Evolutionary conservation across 768 basidiomycete genomes (phyloP), one percentile per base, ranked within the genome.

Genomic region (Sarcomyxa edulis): DNA sequence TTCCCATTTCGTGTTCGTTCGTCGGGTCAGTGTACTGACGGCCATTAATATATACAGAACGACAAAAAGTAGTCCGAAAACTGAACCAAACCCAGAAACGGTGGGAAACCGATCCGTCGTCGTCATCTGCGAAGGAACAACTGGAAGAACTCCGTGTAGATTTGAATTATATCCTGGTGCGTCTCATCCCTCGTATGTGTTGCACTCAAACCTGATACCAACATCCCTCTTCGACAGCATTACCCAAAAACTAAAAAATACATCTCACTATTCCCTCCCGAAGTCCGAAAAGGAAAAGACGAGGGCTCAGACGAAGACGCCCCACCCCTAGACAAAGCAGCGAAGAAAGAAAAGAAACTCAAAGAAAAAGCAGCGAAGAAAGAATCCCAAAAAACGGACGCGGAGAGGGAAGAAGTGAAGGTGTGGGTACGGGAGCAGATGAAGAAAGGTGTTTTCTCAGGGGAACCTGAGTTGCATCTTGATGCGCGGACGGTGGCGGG

Each of bases 181-280:
- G 61, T 47, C 8, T 37, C 35, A 2, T 23, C 7, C 23, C 23
- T 10, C 36, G 10, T 10, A 30, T 30, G 6, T 8, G 20, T 19
- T 32, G 12, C 9, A 4, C 9, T 36, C 27, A 16, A 6, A 15
- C 18, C 14, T 19, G 32, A n/a, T n/a, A 14, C 21, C 21, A 22
- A 23, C 40, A 42, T 28, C 21, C 18, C 23, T n/a, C 7, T n/a
- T 10, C 37, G 18, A 11, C 44, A 91, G 88, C 77, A 90, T 56
- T 92, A 84, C 56, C 89, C 89, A 5, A 91, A 86, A 58, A 66
- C 73, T 8, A 76, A 81, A 53, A 94, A 90, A 65, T 96, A 97
- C 55, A 78, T 96, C 21, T 88, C 92, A 2, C 71, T 97, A 19
- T 94, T 92, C 56, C 90, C 93, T 5, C 76, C 84, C 0, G 78